Evolutionary conservation across 371 early-diverging fungal genomes (phyloP).

Genomic region (Mortierella polycephala): DNA sequence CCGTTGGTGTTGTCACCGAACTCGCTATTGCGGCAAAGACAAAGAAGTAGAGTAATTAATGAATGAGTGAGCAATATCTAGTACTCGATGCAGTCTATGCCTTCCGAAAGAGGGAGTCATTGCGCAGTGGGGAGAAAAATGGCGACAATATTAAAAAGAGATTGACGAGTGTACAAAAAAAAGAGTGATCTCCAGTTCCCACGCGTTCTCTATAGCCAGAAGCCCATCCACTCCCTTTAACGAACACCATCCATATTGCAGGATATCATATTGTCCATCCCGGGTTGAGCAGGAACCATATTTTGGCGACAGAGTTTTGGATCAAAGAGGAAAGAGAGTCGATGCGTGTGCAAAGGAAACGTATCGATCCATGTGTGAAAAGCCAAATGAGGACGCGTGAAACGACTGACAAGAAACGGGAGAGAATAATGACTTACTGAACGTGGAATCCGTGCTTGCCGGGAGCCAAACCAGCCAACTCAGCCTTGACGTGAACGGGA

Average conservation of each 20-base stretch:
- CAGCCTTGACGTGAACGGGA: slow-evolving; percentile 66
- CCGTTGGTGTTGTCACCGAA: slow-evolving; percentile 80
- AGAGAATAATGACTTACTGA: slow-evolving; percentile 62
- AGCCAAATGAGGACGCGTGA: neutral
- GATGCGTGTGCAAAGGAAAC: neutral
- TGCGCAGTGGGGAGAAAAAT: neutral
- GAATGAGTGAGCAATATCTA: neutral
- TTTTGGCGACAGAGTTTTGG: neutral
- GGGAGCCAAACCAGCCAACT: slow-evolving; percentile 71
- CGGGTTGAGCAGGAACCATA: slow-evolving; percentile 29
- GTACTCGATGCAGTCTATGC: too few relatives aligned
- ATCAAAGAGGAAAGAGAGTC: slow-evolving; percentile 1
- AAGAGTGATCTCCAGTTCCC: too few relatives aligned
- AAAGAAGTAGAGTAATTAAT: neutral
- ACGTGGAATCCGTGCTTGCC: slow-evolving; percentile 92
- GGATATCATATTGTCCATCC: neutral
- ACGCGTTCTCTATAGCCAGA: too few relatives aligned
- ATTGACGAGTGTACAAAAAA: neutral
- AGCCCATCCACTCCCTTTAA: too few relatives aligned
- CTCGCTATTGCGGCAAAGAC: slow-evolving; percentile 19
- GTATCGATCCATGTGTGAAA: neutral
- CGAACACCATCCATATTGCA: neutral
- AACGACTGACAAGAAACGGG: neutral
- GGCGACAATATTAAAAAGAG: too few relatives aligned
- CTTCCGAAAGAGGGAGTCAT: neutral